Base-by-base conservation (phyloP, 805 yeast species). In the Nakazawaea siamensis region DNA sequence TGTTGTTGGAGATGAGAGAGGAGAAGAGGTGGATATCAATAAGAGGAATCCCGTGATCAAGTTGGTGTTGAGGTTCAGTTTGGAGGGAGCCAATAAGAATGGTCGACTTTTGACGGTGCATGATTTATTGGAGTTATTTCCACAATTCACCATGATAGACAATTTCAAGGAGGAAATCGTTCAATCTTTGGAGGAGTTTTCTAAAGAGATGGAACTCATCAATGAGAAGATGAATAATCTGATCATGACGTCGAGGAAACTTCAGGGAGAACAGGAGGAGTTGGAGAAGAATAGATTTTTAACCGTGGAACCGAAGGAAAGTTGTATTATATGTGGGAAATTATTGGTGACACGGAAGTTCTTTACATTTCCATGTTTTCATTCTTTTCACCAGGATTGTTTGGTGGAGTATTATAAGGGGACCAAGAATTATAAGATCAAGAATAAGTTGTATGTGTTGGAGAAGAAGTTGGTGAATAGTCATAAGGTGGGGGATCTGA, bases 351-450 rank as follows among this genome's bases (percentile, higher is more conserved):
- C 78, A 4, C 70, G 86, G 38, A 81, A 76, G 50, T 87, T 87
- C 46, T 68, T 79, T 35, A 74, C 78, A 4, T 92, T 85, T 50
- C 96, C 96, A 0, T 92, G 98, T 52, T 80, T 73, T 38, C 98
- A 92, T 53, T 74, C 84, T 4, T 82, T 84, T 58, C 97, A 92
- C 51, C 78, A 77, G 34, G 95, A 87, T 51, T 92, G 98, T 59
- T 55, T 86, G n/a, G 71, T 81, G 5, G 69, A 72, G 38, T 61
- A 61, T 25, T 72, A 81, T 23, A 50, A 80, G 34, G 62, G 64
- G 24, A 76, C 80, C 20, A 76, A 76, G 29, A 86, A 85, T 44
- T 79, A 78, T 51, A 66, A 74, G 26, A 66, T 79, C 34, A 78
- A 79, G 51, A 76, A 73, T 49, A 62, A 72, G 21, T 70, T 83